A percentile compares a stretch with the other conserved stretches of the same genome.
Conservation (phyloP, 306 rosid species). For the Cucurbita pepo region DNA sequence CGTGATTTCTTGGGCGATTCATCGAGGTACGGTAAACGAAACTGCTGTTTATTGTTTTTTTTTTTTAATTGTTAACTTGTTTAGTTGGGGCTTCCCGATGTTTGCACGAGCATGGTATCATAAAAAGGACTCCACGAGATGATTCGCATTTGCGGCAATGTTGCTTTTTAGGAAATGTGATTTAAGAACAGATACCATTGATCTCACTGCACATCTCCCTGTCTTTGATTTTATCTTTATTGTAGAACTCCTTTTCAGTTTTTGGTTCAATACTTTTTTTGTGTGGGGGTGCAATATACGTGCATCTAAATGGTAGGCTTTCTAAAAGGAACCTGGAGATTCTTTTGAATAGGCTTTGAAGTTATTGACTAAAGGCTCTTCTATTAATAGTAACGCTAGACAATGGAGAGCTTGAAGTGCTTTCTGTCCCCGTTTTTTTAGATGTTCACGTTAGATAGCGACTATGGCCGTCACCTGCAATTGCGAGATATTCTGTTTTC, state of each 20-base stretch:
- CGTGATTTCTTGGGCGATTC: not conserved
- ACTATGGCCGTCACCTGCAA: not conserved
- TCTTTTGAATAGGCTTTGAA: not conserved
- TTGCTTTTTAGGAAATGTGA: not conserved
- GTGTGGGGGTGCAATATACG: not conserved
- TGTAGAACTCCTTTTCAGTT: not conserved
- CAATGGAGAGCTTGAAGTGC: not conserved
- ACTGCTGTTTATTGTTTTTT: not conserved
- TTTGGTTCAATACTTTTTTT: not conserved
- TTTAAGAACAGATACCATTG: not conserved
- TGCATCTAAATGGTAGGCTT: not conserved
- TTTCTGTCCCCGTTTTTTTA: not conserved
- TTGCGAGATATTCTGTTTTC: not conserved
- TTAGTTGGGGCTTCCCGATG: not conserved
- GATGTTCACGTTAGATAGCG: not conserved
- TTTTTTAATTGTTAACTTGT: not conserved
- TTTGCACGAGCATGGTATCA: not conserved
- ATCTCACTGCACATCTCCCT: not conserved
- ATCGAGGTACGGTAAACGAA: constrained; percentile 1
- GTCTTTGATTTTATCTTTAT: not conserved
- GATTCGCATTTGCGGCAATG: not conserved
- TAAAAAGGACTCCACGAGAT: not conserved
- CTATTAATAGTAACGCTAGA: not conserved
- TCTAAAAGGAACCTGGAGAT: not conserved
- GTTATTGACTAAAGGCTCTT: not conserved